Percentiles rank a stretch among this genome's conserved stretches.
phyloP scores from a whole-genome alignment of 345 rosid species.

The Corymbia maculata region DNA sequence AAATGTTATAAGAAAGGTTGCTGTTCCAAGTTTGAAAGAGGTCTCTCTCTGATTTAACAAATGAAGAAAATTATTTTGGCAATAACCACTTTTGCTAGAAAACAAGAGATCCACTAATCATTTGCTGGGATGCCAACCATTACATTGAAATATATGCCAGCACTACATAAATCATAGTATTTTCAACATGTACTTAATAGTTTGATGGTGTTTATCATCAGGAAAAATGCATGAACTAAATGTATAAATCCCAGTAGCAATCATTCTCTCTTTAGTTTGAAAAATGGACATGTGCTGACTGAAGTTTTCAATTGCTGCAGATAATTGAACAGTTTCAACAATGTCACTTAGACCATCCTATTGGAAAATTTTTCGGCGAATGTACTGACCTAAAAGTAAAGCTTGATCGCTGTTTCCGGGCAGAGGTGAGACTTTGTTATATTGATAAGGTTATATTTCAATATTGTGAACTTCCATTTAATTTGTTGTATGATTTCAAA shows the following conservation, averaged over 20 bases:
- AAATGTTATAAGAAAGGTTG: neutral
- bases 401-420: conserved; percentile 80
- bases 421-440: conserved; percentile 38
- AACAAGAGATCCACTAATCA: neutral
- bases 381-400: conserved; percentile 79
- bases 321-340: conserved; percentile 83
- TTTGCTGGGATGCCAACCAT: neutral
- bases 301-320: conserved; percentile 10
- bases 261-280: neutral
- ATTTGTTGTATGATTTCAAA: neutral
- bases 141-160: neutral
- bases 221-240: neutral
- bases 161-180: neutral
- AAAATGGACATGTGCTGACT: neutral
- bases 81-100: neutral
- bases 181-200: neutral
- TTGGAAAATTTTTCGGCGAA: conserved; percentile 75
- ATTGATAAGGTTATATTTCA: neutral
- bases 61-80: neutral
- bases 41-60: neutral
- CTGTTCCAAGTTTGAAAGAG: neutral
- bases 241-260: neutral
- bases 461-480: neutral
- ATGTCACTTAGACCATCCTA: conserved; percentile 83
- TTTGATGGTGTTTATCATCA: neutral